Conservation (phyloP, 768 basidiomycete genomes). For the Lentinula sp. region DNA sequence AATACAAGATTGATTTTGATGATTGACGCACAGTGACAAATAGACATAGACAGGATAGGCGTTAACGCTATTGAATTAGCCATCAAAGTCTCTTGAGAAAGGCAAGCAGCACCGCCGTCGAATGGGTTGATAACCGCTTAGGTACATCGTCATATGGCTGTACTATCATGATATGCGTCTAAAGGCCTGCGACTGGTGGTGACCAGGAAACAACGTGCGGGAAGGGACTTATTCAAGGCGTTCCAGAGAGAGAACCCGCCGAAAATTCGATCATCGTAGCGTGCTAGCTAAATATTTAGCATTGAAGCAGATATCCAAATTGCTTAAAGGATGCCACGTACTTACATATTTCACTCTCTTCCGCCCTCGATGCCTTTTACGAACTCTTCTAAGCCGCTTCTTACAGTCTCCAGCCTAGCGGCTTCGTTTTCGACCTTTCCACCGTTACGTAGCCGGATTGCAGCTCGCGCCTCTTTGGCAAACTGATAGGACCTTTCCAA, state of each 20-base stretch:
- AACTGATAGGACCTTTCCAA: slow-evolving; percentile 55
- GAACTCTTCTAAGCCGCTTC: slow-evolving; percentile 51
- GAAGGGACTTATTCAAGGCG: not conserved
- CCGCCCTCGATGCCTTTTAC: slow-evolving; percentile 22
- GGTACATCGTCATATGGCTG: not conserved
- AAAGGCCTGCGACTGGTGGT: not conserved
- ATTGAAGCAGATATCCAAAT: too few species aligned
- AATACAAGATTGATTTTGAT: not conserved
- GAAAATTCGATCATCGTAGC: too few species aligned
- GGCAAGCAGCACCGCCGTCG: not conserved
- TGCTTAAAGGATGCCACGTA: too few species aligned
- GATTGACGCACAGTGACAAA: too few species aligned
- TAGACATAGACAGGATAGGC: too few species aligned
- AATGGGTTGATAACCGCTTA: not conserved
- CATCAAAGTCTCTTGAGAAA: not conserved
- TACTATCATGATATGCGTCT: not conserved
- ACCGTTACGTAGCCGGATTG: slow-evolving; percentile 45
- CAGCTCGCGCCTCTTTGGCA: slow-evolving; percentile 47
- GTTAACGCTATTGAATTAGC: not conserved
- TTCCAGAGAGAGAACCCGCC: too few species aligned
- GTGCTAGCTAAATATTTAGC: too few species aligned
- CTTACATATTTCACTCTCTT: not conserved
- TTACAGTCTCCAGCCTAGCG: slow-evolving; percentile 47
- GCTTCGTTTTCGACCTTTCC: slow-evolving; percentile 51
- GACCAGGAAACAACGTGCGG: not conserved